Evolutionary conservation across 2,329 filamentous ascomycete species (phyloP), one percentile per base, ranked within the genome.

Genomic region (Colletotrichum lupini): DNA sequence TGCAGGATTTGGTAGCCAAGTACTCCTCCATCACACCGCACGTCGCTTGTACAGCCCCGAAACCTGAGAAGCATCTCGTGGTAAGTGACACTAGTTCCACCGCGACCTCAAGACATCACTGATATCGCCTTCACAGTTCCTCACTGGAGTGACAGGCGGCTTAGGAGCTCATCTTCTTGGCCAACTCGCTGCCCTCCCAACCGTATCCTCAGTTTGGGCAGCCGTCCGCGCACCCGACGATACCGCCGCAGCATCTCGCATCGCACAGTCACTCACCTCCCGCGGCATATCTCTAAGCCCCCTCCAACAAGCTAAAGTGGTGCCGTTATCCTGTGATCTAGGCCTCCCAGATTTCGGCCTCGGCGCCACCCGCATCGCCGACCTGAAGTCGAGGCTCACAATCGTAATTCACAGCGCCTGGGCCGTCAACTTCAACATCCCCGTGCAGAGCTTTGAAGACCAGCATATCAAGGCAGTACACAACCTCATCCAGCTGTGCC

Each of bases 101-200:
- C 7, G 0, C 35, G 2, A 16, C 9, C 61, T 22, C 52, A 49
- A 58, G 53, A n/a, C 26, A 26, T 14, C 28, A 35, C 56, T 61
- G 5, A 61, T 49, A 19, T 49, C 1, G 52, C 42, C 2, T 28
- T 37, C 56, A 61, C 14, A 83, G 79, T 75, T 91, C 12, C 79
- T 92, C 11, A 92, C 91, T 1, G 91, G 91, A 8, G 87, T 87
- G 0, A 92, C 91, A 0, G 91, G 91, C 1, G 89, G 88, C 5
- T 81, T 92, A 0, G 91, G 91, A 4, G 86, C 89, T 0, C 88
- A 91, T 67, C 81, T 91, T 0, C 83, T 91, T 19, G 42, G 3
- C 0, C 86, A 91, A 16, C 84, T 93, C 1, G 87, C 89, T 1
- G 84, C 88, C 1, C 84, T 88, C 19, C 42, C 42, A 11, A 89